phyloP scores from a whole-genome alignment of 495 filamentous ascomycete genomes.

The Penicillium turbatum region DNA sequence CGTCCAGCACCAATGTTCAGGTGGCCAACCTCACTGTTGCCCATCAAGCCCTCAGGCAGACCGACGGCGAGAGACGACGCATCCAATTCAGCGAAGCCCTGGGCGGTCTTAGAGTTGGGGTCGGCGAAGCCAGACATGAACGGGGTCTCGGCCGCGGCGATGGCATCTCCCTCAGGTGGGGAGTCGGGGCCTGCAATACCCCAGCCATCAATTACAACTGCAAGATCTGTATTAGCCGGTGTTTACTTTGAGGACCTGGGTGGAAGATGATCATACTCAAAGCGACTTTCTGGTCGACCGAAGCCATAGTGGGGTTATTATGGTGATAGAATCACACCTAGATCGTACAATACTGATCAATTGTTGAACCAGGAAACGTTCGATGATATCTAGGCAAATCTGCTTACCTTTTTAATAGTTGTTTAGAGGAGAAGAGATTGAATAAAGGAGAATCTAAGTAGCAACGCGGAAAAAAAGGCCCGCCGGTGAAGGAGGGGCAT shows the following conservation, averaged over 20 bases:
- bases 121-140: conserved; percentile 76
- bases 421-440: conserved; percentile 23
- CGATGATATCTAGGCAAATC: background rate
- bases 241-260: conserved; percentile 10
- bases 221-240: conserved; percentile 20
- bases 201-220: conserved; percentile 98
- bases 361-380: conserved; percentile 10
- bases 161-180: conserved; percentile 84
- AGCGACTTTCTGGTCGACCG: conserved; percentile 86
- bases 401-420: conserved; percentile 24
- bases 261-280: conserved; percentile 61
- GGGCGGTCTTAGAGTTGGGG: conserved; percentile 57
- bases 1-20: conserved; percentile 96
- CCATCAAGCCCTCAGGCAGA: conserved; percentile 95
- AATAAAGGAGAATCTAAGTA: conserved; percentile 14
- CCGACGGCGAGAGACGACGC: conserved; percentile 95
- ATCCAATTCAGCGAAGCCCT: conserved; percentile 83
- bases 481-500: conserved; percentile 39
- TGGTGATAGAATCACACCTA: conserved; percentile 18
- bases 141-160: conserved; percentile 85
- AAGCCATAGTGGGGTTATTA: conserved; percentile 54
- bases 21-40: conserved; percentile 97
- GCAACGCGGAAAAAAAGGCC: conserved; percentile 19
- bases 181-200: conserved; percentile 77
- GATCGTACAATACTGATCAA: conserved; percentile 20